These are phyloP conservation scores for Flagelloscypha sp. DNA, from an alignment of 768 basidiomycete species.

Conservation along the genomic window DNA sequence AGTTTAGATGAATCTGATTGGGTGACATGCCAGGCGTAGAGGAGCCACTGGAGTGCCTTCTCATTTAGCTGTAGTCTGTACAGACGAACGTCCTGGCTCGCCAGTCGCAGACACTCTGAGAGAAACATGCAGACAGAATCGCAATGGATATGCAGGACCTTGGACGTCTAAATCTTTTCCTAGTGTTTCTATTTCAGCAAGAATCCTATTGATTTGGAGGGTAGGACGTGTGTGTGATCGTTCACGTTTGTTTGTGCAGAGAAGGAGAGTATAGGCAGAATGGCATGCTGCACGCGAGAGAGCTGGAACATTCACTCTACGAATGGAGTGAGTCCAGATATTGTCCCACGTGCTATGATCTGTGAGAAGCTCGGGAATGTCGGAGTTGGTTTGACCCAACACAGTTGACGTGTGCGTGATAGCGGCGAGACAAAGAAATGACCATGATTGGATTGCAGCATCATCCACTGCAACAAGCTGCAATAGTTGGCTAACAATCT, in stretches of 20 bases:
- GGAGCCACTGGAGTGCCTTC: constrained; percentile 75
- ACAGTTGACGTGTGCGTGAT: constrained; percentile 43
- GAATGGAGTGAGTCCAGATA: constrained; percentile 77
- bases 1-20: constrained; percentile 41
- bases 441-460: constrained; percentile 70
- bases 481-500: constrained; percentile 47
- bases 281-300: constrained; percentile 80
- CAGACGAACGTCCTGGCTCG: constrained; percentile 73
- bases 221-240: constrained; percentile 18
- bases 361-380: constrained; percentile 12
- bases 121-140: constrained; percentile 90
- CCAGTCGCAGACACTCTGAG: constrained; percentile 54
- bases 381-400: constrained; percentile 8
- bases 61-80: constrained; percentile 84
- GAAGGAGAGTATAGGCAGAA: constrained; percentile 47
- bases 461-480: constrained; percentile 62
- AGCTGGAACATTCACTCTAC: constrained; percentile 57
- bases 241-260: constrained; percentile 23
- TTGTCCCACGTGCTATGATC: constrained; percentile 56
- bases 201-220: constrained; percentile 48
- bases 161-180: constrained; percentile 83
- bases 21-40: constrained; percentile 56
- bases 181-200: constrained; percentile 70
- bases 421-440: constrained; percentile 71
- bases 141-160: constrained; percentile 76